Evolutionary conservation across 2,329 filamentous ascomycete genomes (phyloP), one percentile per base, ranked within the genome.

Genomic region (Botrytis sinoallii): DNA sequence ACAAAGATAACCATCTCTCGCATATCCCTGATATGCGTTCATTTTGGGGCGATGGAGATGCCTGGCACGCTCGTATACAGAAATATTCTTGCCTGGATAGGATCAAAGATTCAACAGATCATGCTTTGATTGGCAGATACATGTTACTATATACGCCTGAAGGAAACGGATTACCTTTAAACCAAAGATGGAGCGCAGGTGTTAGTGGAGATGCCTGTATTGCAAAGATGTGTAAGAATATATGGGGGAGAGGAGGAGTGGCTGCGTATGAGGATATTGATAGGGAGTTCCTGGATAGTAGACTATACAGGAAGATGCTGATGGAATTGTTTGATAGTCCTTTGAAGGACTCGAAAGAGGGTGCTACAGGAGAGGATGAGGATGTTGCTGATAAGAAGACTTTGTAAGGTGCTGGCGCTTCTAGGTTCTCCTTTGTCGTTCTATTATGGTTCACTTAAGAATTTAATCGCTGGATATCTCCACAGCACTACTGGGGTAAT

Each of bases 11-110:
- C 22, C 55, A 73, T 20, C 71, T 73, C 14, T 70, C 71, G 1
- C 71, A 73, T 35, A 57, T 73, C 10, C 71, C 71, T 38, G 71
- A 73, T 29, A 73, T 73, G 71, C 64, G 71, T 22, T 73, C 71
- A 29, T 73, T 73, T 44, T 73, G 71, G 71, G 71, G 71, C 2
- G 71, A 73, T 70, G 71, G 66, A 5, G 55, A 63, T 40, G 55
- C 65, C 46, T 73, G 71, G 71, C 66, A 70, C 14, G 42, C 71
- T 40, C 55, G 71, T 22, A 63, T 44, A 38, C 66, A 55, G 40
- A 73, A 55, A 22, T 73, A 73, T 40, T 70, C 71, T 32, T 55
- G n/a, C n/a, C n/a, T 73, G 32, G 2, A n/a, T 14, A 70, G 16
- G 35, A 22, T 57, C 61, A 52, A 57, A 29, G 29, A 32, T 29